Base-by-base conservation (phyloP, 345 rosid genomes). In the Angophora floribunda region DNA sequence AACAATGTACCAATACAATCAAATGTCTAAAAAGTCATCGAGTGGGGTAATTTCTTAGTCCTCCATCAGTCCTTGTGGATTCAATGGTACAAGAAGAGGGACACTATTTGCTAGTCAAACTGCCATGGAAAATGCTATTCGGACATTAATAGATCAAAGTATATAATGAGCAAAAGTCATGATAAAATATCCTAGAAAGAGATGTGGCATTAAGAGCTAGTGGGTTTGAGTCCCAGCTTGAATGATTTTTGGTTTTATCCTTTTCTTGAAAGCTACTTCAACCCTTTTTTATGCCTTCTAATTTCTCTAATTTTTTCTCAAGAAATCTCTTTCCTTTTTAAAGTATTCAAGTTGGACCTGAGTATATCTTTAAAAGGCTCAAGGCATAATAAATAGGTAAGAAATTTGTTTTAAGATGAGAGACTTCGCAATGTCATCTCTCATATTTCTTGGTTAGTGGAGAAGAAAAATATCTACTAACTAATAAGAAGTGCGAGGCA, bases 161-260 rank as follows among this genome's bases (percentile, higher is more conserved):
- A 63, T n/a, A 36, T 13, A n/a, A 63, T 0, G 30, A n/a, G 41
- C 3, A 63, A 1, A 63, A 63, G 3, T 13, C 75, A n/a, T n/a
- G 75, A 63, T 61, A 28, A 28, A 12, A 11, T 32, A 7, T 61
- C 7, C 26, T 12, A 30, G 14, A 28, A 61, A 61, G 16, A 61
- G 28, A 28, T 28, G 67, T 1, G 11, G 67, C 67, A 61, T 28
- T 61, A 61, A 26, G 7, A 61, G 67, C 15, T 9, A 8, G 21
- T 55, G 28, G 88, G 85, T 79, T 87, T 67, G 88, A 87, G 88
- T 87, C 86, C 86, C 86, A 87, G 45, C 86, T 75, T 79, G 86
- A 87, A 70, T 86, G 4, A 13, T 75, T 65, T 50, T 1, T 11
- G 28, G 61, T 11, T 55, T 22, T 55, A 11, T 55, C 2, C n/a